Percentiles rank a stretch among this genome's conserved stretches.
phyloP scores from a whole-genome alignment of 306 rosid genomes.

The Citrullus mucosospermus region DNA sequence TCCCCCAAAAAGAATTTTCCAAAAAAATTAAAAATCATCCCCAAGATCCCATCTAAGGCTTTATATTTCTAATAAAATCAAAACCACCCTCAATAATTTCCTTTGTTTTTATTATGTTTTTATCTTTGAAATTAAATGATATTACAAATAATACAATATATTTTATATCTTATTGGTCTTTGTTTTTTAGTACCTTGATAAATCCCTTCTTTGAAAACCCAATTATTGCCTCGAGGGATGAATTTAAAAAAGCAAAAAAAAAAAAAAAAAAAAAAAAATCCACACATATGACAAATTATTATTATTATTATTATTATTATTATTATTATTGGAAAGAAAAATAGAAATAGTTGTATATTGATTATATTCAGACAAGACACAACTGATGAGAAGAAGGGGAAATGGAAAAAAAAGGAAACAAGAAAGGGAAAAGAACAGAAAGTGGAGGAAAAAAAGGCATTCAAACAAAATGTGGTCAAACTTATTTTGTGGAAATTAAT shows the following conservation, averaged over 20 bases:
- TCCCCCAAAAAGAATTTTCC: background rate
- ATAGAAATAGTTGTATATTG: background rate
- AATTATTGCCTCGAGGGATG: background rate
- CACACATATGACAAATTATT: background rate
- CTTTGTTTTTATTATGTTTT: slow-evolving; percentile 3
- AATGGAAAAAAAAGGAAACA: background rate
- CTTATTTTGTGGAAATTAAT: background rate
- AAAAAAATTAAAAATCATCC: background rate
- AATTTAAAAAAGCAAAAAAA: no score
- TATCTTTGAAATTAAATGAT: background rate
- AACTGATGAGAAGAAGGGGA: background rate
- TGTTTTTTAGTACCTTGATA: background rate
- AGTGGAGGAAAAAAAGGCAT: background rate
- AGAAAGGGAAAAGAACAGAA: background rate
- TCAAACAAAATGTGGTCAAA: background rate
- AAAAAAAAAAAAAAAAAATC: background rate
- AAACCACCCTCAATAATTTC: background rate
- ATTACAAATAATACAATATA: background rate
- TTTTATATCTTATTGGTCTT: background rate
- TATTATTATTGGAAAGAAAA: background rate
- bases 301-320: background rate
- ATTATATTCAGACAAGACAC: background rate
- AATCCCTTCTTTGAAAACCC: background rate
- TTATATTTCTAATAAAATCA: background rate
- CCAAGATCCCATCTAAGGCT: background rate